A percentile compares a stretch with the other conserved stretches of the same genome.
phyloP scores from a whole-genome alignment of 2,329 filamentous ascomycete species.

The Botrytis sinoallii region DNA sequence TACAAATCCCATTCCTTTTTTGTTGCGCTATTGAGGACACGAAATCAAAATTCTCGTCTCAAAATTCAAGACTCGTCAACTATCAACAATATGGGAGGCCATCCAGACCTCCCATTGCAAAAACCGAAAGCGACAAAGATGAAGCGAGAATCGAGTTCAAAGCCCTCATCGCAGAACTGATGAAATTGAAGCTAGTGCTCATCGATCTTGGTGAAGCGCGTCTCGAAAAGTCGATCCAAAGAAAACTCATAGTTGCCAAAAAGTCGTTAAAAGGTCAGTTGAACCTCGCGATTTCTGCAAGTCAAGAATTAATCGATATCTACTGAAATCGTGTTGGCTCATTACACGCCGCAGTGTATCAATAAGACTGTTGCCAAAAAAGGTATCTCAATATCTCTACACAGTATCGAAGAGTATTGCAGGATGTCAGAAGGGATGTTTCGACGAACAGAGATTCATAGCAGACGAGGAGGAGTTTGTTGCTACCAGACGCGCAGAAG shows the following conservation, averaged over 20 bases:
- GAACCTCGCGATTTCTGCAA: background rate
- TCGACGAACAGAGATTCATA: background rate
- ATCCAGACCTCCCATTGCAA: background rate
- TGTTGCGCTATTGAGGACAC: too few species aligned
- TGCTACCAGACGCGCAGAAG: background rate
- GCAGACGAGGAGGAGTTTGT: background rate
- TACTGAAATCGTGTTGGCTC: background rate
- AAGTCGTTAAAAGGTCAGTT: background rate
- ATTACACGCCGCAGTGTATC: too few species aligned
- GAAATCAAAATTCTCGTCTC: background rate
- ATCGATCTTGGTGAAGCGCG: background rate
- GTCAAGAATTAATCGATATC: background rate
- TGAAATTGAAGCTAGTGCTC: too few species aligned
- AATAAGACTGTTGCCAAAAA: background rate
- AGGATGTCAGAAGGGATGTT: background rate
- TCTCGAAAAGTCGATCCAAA: background rate
- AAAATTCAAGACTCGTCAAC: background rate
- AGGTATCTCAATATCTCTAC: background rate
- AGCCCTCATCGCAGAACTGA: background rate
- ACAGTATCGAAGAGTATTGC: too few species aligned
- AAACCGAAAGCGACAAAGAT: background rate
- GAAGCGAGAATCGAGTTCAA: background rate
- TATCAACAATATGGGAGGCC: too few species aligned
- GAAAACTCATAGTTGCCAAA: too few species aligned
- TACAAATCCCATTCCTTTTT: background rate